phyloP scores from a whole-genome alignment of 331 rosid genomes.

The Acacia pycnantha region DNA sequence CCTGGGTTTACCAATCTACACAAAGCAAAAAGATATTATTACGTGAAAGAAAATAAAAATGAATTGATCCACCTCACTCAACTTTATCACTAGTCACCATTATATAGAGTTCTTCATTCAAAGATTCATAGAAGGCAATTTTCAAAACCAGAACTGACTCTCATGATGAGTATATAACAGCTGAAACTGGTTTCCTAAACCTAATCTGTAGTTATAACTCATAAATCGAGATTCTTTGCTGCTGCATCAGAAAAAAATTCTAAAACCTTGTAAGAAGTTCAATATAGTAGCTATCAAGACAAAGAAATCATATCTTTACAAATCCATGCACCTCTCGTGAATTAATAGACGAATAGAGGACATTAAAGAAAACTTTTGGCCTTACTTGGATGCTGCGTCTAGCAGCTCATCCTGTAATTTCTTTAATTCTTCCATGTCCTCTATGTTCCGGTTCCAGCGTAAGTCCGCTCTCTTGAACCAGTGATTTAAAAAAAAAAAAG shows the following conservation, averaged over 20 bases:
- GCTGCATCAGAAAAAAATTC: neutral
- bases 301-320: neutral
- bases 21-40: constrained; percentile 14
- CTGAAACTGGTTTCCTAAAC: constrained; percentile 10
- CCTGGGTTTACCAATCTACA: constrained; percentile 83
- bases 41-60: neutral
- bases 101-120: neutral
- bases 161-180: constrained; percentile 7
- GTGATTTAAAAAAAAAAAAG: constrained; percentile 7
- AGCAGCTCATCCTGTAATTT: constrained; percentile 77
- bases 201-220: neutral
- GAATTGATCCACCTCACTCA: neutral
- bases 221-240: neutral
- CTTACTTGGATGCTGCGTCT: constrained; percentile 76
- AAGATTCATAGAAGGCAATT: constrained; percentile 1
- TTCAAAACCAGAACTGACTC: constrained; percentile 10
- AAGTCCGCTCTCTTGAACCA: constrained; percentile 79
- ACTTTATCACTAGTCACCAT: constrained; percentile 13
- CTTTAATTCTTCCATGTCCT: constrained; percentile 73
- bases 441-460: constrained; percentile 79
- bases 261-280: neutral
- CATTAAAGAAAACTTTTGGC: constrained; percentile 13
- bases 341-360: neutral
- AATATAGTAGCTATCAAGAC: neutral
- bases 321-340: neutral